Conservation (phyloP, 176 grass and related monocot species). For the Zizania latifolia region DNA sequence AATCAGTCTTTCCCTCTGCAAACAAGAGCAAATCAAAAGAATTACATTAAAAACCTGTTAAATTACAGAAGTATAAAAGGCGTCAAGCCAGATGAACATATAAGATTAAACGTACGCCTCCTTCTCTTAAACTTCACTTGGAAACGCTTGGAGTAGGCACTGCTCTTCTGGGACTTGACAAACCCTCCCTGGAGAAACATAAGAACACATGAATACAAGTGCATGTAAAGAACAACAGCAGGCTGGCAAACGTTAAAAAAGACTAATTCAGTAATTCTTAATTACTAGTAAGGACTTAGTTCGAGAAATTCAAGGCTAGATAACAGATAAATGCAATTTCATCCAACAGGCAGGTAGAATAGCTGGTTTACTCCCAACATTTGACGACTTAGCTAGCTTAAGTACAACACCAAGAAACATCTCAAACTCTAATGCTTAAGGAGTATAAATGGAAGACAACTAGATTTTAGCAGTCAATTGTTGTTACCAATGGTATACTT, state of each 20-base stretch:
- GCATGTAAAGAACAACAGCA: background rate
- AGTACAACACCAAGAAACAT: too few species aligned
- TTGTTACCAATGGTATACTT: too few species aligned
- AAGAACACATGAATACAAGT: background rate
- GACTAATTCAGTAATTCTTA: too few species aligned
- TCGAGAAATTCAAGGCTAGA: too few species aligned
- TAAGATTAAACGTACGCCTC: constrained; percentile 24
- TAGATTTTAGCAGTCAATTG: too few species aligned
- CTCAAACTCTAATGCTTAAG: too few species aligned
- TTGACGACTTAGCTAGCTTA: too few species aligned
- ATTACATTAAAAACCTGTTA: background rate
- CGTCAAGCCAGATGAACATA: background rate
- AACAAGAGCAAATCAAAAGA: background rate
- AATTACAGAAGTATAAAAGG: background rate
- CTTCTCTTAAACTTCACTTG: constrained; percentile 79
- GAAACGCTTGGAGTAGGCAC: constrained; percentile 66
- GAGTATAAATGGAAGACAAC: too few species aligned
- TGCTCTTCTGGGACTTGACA: constrained; percentile 51
- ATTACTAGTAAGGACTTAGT: too few species aligned
- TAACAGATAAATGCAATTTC: too few species aligned
- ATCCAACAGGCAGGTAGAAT: too few species aligned
- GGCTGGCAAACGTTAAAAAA: background rate
- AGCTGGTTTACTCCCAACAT: too few species aligned
- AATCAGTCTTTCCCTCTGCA: constrained; percentile 65
- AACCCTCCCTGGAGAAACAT: constrained; percentile 27